Evolutionary conservation across 2,329 filamentous ascomycete genomes (phyloP).

Genomic region (Iodosphaeria phyllophila): DNA sequence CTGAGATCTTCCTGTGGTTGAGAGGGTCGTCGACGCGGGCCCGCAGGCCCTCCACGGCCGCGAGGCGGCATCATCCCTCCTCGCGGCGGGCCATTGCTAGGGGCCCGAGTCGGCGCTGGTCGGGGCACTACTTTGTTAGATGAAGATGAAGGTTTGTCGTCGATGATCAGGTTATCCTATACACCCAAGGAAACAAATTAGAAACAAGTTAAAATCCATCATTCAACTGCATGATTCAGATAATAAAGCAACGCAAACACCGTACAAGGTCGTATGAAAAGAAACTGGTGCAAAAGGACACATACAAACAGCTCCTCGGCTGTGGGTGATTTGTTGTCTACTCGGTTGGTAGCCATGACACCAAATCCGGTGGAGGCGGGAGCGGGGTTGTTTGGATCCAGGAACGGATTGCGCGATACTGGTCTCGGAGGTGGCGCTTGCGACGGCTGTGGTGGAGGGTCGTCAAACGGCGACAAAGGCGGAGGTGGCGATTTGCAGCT

Average conservation of each 20-base stretch:
- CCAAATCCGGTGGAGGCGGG: slow-evolving; percentile 4
- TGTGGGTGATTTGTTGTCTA: slow-evolving; percentile 26
- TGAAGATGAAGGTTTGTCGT: slow-evolving; percentile 25
- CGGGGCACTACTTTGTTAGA: slow-evolving; percentile 6
- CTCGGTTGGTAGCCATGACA: slow-evolving; percentile 2
- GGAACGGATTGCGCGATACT: slow-evolving; percentile 57
- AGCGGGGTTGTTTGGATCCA: slow-evolving; percentile 29
- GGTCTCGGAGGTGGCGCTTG: slow-evolving; percentile 42
- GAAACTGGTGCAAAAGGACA: slow-evolving; percentile 11
- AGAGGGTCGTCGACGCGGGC: slow-evolving; percentile 35
- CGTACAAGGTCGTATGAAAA: background rate
- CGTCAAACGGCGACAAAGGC: slow-evolving; percentile 39
- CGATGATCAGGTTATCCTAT: slow-evolving; percentile 49
- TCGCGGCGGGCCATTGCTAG: slow-evolving; percentile 19
- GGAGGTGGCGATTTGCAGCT: slow-evolving; percentile 15
- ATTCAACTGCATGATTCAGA: background rate
- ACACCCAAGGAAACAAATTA: slow-evolving; percentile 6
- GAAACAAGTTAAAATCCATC: background rate
- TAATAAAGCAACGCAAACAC: background rate
- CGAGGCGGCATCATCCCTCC: slow-evolving; percentile 30
- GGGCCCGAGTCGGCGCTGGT: slow-evolving; percentile 18
- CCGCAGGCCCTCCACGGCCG: slow-evolving; percentile 21
- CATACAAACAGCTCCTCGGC: slow-evolving; percentile 64
- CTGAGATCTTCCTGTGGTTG: slow-evolving; percentile 49
- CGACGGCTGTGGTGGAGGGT: no score